Evolutionary conservation across 2,329 filamentous ascomycete genomes (phyloP), one percentile per base, ranked within the genome.

Genomic region (Phaeosphaeriaceae sp.): DNA sequence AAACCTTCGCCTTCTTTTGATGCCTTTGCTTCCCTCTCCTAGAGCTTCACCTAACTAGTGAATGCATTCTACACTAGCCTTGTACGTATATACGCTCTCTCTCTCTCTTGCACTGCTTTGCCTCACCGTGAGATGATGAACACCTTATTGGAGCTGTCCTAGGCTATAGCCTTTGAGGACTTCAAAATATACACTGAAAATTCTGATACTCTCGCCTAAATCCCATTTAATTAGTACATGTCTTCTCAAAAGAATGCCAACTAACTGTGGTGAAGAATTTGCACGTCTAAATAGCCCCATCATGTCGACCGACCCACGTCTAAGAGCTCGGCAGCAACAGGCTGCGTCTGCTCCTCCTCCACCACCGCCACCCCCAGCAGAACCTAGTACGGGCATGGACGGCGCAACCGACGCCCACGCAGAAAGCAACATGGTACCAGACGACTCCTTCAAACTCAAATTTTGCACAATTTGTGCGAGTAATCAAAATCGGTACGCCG

Each of bases 381-480:
- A 77, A 58, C 51, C 70, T 8, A 66, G 67, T 42, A 59, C 60
- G 55, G 63, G 50, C 43, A 43, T 71, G 42, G 70, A 75, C 44
- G 66, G 64, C 33, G 46, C 66, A 13, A 56, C 52, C 38, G 70
- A 72, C 44, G 62, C 56, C n/a, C 50, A 50, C 42, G 49, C 50
- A 30, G 54, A 61, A 51, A 48, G 46, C 28, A 64, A 70, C 45
- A 45, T 48, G n/a, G 65, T 70, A 13, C 49, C 63, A 3, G 74
- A 78, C 12, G 79, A 82, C 20, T 78, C 78, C n/a, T 96, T 87
- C 81, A 96, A 94, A 76, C 83, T 99, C 54, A 95, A 90, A 70
- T 97, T 97, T 76, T 97, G 92, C 79, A 97, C 94, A 2, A 93
- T 99, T n/a, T 99, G 94, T 76, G 94, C 94, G 6, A 96, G 92